phyloP scores from a whole-genome alignment of 1,284 basidiomycete species.

The Schizophyllum commune region DNA sequence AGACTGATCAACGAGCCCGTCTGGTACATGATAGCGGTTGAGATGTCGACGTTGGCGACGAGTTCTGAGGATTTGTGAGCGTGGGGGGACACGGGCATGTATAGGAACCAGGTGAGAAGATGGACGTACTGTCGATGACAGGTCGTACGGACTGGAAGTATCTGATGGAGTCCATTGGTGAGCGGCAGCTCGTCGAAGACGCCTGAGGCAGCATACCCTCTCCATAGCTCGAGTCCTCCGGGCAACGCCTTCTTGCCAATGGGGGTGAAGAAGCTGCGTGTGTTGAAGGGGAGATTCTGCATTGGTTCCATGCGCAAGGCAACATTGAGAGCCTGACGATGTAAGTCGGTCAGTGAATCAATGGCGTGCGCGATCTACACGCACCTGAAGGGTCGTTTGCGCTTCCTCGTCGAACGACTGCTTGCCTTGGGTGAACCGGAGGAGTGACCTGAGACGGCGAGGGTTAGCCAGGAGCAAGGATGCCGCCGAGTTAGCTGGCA shows the following conservation, averaged over 20 bases:
- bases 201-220: too few relatives aligned
- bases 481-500: neutral
- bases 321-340: conserved; percentile 45
- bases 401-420: conserved; percentile 47
- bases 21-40: conserved; percentile 53
- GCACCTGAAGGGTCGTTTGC: conserved; percentile 5
- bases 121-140: conserved; percentile 25
- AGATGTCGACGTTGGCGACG: conserved; percentile 54
- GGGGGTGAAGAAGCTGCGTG: conserved; percentile 51
- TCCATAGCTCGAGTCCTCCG: too few relatives aligned
- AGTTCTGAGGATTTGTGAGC: conserved; percentile 18
- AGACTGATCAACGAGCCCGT: conserved; percentile 26
- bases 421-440: conserved; percentile 41
- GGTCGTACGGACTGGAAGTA: conserved; percentile 58
- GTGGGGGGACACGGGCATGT: too few relatives aligned
- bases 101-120: too few relatives aligned
- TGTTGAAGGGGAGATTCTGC: conserved; percentile 46
- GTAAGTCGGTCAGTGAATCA: neutral
- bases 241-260: conserved; percentile 41
- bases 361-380: neutral
- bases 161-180: too few relatives aligned
- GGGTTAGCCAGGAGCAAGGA: neutral
- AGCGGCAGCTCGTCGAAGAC: too few relatives aligned
- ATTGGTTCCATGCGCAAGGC: conserved; percentile 52
- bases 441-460: neutral